Conservation (phyloP, 305 asterid species). For the Ruellia speciosa region DNA sequence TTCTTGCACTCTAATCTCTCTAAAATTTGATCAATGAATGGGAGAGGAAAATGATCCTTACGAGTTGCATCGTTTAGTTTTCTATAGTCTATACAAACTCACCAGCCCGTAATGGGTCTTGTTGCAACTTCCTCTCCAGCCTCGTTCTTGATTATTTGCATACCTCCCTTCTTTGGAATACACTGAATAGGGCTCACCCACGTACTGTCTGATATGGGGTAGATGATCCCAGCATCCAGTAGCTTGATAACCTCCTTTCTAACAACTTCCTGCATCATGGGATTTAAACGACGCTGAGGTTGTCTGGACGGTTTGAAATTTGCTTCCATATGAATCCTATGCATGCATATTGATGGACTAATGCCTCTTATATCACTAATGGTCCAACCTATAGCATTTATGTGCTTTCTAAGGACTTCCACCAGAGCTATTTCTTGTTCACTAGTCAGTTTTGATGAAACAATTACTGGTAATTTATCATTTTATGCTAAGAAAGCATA, state of each 20-base stretch:
- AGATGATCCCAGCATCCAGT: not conserved
- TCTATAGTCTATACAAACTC: not conserved
- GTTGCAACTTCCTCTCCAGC: not conserved
- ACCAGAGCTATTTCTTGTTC: not conserved
- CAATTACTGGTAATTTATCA: no score
- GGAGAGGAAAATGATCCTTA: no score
- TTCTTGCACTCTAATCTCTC: not conserved
- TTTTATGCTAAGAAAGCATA: no score
- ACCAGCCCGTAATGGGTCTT: not conserved
- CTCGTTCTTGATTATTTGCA: not conserved
- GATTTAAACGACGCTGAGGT: not conserved
- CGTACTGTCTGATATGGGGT: not conserved
- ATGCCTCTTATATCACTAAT: not conserved
- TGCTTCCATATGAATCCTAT: not conserved
- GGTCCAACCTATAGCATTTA: not conserved
- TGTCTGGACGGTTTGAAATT: not conserved
- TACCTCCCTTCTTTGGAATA: not conserved
- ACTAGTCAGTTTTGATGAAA: no score
- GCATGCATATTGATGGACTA: not conserved
- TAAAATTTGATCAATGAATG: not conserved
- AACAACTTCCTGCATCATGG: not conserved
- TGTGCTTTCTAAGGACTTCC: not conserved
- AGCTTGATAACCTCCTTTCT: not conserved
- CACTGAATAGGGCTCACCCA: not conserved
- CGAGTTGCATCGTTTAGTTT: not conserved